phyloP scores from a whole-genome alignment of 2,329 filamentous ascomycete genomes.

The Ophiostoma sp. region DNA sequence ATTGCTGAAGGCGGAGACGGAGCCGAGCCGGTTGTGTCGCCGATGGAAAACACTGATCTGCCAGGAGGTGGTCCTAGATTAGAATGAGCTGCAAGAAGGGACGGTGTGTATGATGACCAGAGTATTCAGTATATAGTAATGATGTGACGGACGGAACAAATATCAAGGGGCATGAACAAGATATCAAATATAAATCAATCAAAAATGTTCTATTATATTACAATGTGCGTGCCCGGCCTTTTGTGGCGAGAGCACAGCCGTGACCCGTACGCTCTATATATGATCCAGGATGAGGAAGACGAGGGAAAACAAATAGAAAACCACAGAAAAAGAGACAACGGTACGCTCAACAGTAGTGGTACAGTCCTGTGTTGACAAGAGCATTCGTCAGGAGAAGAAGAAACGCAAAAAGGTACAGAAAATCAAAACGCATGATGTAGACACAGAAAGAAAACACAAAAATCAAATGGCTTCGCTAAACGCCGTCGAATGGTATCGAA shows the following conservation, averaged over 20 bases:
- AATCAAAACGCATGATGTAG: neutral
- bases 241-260: neutral
- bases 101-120: neutral
- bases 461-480: conserved; percentile 20
- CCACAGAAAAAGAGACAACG: neutral
- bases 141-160: neutral
- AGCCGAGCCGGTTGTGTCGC: neutral
- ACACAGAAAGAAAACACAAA: conserved; percentile 2
- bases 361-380: conserved; percentile 3
- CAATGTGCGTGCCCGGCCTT: neutral
- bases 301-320: neutral
- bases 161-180: neutral
- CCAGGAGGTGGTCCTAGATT: neutral
- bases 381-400: conserved; percentile 6
- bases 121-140: neutral
- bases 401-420: neutral
- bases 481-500: conserved; percentile 17
- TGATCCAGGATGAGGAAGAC: neutral
- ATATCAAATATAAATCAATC: neutral
- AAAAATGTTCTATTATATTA: conserved; percentile 15
- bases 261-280: neutral
- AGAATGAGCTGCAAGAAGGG: neutral
- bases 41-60: neutral
- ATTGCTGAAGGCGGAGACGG: neutral
- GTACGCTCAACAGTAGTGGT: conserved; percentile 1